Percentiles rank a stretch among this genome's conserved stretches.
phyloP scores from a whole-genome alignment of 2,329 filamentous ascomycete species.

The Colletotrichum cereale region DNA sequence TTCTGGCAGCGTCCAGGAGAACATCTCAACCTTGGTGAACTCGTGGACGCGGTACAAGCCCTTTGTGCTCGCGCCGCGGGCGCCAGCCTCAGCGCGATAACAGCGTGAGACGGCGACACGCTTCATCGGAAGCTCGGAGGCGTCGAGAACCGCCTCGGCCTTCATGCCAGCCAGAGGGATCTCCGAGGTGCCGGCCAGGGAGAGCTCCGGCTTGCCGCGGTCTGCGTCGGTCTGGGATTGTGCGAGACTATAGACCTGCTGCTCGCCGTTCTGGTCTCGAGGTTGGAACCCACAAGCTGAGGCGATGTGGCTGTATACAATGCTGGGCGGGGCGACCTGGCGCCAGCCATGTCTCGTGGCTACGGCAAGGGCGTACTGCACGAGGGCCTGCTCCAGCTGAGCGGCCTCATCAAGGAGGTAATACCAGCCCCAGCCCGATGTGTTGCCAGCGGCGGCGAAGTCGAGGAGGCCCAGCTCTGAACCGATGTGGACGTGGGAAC shows the following conservation, averaged over 20 bases:
- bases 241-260: slow-evolving; percentile 87
- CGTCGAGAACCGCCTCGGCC: slow-evolving; percentile 77
- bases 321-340: slow-evolving; percentile 84
- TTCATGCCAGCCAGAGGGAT: slow-evolving; percentile 95
- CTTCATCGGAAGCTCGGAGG: slow-evolving; percentile 78
- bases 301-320: slow-evolving; percentile 93
- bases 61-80: slow-evolving; percentile 90
- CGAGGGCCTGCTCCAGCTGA: slow-evolving; percentile 91
- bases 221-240: slow-evolving; percentile 73
- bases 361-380: slow-evolving; percentile 85
- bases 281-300: slow-evolving; percentile 95
- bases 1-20: slow-evolving; percentile 84
- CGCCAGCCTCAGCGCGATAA: slow-evolving; percentile 95
- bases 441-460: slow-evolving; percentile 83
- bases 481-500: slow-evolving; percentile 89
- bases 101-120: slow-evolving; percentile 89
- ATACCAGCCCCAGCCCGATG: slow-evolving; percentile 98
- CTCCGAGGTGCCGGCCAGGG: slow-evolving; percentile 90
- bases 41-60: slow-evolving; percentile 97
- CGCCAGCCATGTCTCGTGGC: slow-evolving; percentile 82
- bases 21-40: slow-evolving; percentile 98
- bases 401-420: slow-evolving; percentile 93
- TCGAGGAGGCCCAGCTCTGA: slow-evolving; percentile 89
- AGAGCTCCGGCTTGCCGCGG: slow-evolving; percentile 75
- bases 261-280: slow-evolving; percentile 88